These are phyloP conservation scores for Panicum virgatum DNA, from an alignment of 202 grass and related monocot genomes.

Conservation along the genomic window DNA sequence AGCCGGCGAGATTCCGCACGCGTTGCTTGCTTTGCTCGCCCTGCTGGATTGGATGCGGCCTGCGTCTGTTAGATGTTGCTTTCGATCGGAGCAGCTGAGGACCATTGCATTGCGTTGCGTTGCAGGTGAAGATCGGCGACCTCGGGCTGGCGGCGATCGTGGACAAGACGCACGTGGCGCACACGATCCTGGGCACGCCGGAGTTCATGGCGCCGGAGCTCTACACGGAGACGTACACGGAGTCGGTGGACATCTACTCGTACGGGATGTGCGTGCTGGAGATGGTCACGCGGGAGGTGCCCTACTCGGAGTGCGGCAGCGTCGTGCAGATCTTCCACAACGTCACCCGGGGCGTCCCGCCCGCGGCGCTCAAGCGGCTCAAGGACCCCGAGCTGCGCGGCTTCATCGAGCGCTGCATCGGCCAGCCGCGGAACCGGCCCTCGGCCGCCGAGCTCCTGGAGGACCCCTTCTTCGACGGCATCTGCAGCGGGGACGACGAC, in stretches of 20 bases:
- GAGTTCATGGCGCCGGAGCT: conserved; percentile 99
- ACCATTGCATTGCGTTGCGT: neutral
- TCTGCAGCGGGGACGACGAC: conserved; percentile 40
- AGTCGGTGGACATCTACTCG: conserved; percentile 95
- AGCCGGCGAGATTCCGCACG: conserved; percentile 36
- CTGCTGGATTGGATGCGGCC: neutral
- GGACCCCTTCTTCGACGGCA: conserved; percentile 72
- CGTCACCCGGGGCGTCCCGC: conserved; percentile 53
- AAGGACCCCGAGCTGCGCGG: conserved; percentile 61
- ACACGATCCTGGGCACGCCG: conserved; percentile 89
- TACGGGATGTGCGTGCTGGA: conserved; percentile 97
- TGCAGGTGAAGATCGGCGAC: conserved; percentile 95
- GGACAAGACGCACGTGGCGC: conserved; percentile 74
- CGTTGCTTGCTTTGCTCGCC: neutral
- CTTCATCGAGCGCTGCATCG: conserved; percentile 91
- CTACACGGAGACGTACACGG: conserved; percentile 92
- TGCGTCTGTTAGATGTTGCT: conserved; percentile 4
- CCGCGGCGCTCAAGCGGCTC: conserved; percentile 60
- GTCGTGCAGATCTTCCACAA: conserved; percentile 74
- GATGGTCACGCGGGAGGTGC: conserved; percentile 91
- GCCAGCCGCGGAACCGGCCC: conserved; percentile 51
- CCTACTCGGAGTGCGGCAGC: conserved; percentile 85
- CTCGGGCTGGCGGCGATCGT: conserved; percentile 93
- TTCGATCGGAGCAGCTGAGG: neutral
- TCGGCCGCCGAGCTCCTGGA: conserved; percentile 73